Conservation (phyloP, 73 alveolate genomes). For the Symbiodinium pilosum region DNA sequence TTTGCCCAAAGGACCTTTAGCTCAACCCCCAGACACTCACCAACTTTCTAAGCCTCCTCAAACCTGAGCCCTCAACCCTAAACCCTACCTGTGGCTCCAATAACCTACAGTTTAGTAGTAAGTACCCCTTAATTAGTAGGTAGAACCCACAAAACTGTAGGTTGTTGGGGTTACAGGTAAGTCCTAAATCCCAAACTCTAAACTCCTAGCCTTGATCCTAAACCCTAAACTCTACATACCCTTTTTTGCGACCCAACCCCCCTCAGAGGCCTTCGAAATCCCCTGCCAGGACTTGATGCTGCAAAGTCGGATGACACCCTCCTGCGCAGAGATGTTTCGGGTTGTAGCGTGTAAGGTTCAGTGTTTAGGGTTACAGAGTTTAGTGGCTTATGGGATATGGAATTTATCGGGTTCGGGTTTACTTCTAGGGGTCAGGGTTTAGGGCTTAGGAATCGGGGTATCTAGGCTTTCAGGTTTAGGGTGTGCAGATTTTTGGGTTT, state of each 20-base stretch:
- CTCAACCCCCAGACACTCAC: too few relatives aligned
- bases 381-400: background rate
- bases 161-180: too few relatives aligned
- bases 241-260: background rate
- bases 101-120: too few relatives aligned
- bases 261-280: conserved; percentile 1
- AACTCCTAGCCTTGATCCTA: background rate
- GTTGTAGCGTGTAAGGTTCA: background rate
- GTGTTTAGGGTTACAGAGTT: background rate
- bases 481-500: background rate
- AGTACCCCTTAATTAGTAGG: too few relatives aligned
- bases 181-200: background rate
- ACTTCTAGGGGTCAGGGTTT: background rate
- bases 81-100: too few relatives aligned
- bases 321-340: background rate
- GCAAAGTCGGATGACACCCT: conserved; percentile 88
- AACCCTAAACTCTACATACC: background rate
- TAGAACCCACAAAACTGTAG: too few relatives aligned
- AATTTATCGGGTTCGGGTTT: too few relatives aligned
- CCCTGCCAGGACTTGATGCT: conserved; percentile 87
- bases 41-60: too few relatives aligned
- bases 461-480: background rate
- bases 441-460: background rate
- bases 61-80: too few relatives aligned
- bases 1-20: too few relatives aligned